Conservation (phyloP, 805 yeast genomes). For the Candida montana region DNA sequence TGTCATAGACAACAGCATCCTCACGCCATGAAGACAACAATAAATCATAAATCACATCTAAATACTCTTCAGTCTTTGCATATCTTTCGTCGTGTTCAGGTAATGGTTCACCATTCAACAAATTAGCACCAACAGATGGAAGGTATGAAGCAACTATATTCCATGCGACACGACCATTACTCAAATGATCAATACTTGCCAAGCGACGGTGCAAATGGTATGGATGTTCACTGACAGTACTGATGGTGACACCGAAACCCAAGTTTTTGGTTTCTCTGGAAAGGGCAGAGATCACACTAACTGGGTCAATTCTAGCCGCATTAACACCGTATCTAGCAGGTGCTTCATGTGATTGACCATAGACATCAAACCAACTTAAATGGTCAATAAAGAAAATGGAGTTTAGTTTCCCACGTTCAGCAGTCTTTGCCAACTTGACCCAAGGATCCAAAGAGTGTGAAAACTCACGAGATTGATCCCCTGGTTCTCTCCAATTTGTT, state of each 20-base stretch:
- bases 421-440: slow-evolving; percentile 1
- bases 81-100: slow-evolving; percentile 37
- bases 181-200: slow-evolving; percentile 36
- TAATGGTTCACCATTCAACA: too few relatives aligned
- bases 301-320: slow-evolving; percentile 34
- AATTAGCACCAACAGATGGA: slow-evolving; percentile 31
- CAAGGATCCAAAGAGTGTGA: slow-evolving; percentile 3
- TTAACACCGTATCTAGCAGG: slow-evolving; percentile 27
- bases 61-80: slow-evolving; percentile 32
- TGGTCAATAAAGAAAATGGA: slow-evolving; percentile 6
- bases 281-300: slow-evolving; percentile 32
- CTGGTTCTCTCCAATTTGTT: too few relatives aligned
- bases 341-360: too few relatives aligned
- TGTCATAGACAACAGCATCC: slow-evolving; percentile 25
- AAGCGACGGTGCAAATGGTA: slow-evolving; percentile 34
- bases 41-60: slow-evolving; percentile 33
- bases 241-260: slow-evolving; percentile 33
- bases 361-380: slow-evolving; percentile 25
- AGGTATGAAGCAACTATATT: slow-evolving; percentile 36
- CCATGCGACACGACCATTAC: slow-evolving; percentile 39
- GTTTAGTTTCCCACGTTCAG: slow-evolving; percentile 1
- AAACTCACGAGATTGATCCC: too few relatives aligned
- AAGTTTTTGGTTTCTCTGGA: slow-evolving; percentile 33
- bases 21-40: slow-evolving; percentile 35
- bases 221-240: slow-evolving; percentile 37